These are phyloP conservation scores for Chytriomyces sp. DNA, from an alignment of 192 early-diverging fungal species.

Conservation along the genomic window DNA sequence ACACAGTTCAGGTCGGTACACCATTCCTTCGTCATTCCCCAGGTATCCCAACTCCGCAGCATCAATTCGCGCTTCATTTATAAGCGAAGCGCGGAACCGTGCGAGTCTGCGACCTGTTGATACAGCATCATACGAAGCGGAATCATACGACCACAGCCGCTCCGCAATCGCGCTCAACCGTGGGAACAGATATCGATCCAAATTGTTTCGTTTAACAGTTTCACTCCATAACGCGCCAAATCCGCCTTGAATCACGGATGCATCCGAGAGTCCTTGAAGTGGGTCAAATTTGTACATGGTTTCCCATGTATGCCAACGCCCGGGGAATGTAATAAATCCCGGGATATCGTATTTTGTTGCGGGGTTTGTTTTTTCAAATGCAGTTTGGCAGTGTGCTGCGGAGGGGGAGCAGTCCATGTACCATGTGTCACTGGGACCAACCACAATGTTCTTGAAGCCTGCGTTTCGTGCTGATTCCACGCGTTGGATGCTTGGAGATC, in stretches of 20 bases:
- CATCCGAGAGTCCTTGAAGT: slow-evolving; percentile 19
- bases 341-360: slow-evolving; percentile 5
- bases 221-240: slow-evolving; percentile 37
- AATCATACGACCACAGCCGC: slow-evolving; percentile 32
- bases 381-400: not conserved
- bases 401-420: slow-evolving; percentile 34
- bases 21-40: not conserved
- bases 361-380: not conserved
- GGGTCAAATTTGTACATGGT: slow-evolving; percentile 40
- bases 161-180: slow-evolving; percentile 36
- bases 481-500: not conserved
- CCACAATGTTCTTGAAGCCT: slow-evolving; percentile 10
- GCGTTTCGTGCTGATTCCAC: not conserved
- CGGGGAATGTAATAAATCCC: slow-evolving; percentile 1
- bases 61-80: not conserved
- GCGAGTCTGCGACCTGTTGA: not conserved
- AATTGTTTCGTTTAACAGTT: slow-evolving; percentile 24
- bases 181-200: slow-evolving; percentile 28
- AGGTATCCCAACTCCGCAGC: not conserved
- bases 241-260: slow-evolving; percentile 33
- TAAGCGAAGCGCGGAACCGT: not conserved
- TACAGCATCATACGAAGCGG: not conserved
- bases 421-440: not conserved
- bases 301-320: slow-evolving; percentile 37
- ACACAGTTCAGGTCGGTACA: not conserved